Evolutionary conservation across 192 early-diverging fungal genomes (phyloP).

Genomic region (Backusella tuberculispora): DNA sequence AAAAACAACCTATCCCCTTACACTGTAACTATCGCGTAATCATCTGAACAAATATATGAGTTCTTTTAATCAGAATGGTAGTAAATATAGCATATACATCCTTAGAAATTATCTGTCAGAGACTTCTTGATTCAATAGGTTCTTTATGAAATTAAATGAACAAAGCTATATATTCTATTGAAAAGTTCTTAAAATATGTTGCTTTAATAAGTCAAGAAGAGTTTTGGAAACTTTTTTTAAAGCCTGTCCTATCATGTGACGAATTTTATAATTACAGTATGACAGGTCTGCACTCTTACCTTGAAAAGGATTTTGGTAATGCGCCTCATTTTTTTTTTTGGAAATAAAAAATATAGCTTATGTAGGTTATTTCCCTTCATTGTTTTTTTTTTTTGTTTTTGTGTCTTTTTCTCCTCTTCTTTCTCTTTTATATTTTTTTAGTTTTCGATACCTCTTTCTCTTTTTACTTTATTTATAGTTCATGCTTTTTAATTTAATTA

Average conservation of each 20-base stretch:
- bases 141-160: no score
- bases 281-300: neutral
- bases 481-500: conserved; percentile 3
- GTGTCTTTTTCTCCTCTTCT: neutral
- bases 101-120: no score
- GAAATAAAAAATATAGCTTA: neutral
- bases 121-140: no score
- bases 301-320: conserved; percentile 13
- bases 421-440: neutral
- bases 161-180: no score
- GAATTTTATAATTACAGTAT: neutral
- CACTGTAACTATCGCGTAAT: neutral
- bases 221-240: neutral
- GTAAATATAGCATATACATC: neutral
- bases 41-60: neutral
- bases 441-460: neutral
- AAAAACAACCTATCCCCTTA: neutral
- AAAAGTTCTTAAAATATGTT: no score
- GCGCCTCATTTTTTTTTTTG: conserved; percentile 13
- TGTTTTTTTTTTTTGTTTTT: neutral
- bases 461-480: neutral
- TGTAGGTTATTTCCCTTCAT: neutral
- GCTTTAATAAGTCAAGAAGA: no score
- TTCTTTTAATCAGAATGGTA: neutral
- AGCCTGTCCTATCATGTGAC: neutral